Evolutionary conservation across 164 flowering plant genomes (phyloP).

Genomic region (Santalum album): DNA sequence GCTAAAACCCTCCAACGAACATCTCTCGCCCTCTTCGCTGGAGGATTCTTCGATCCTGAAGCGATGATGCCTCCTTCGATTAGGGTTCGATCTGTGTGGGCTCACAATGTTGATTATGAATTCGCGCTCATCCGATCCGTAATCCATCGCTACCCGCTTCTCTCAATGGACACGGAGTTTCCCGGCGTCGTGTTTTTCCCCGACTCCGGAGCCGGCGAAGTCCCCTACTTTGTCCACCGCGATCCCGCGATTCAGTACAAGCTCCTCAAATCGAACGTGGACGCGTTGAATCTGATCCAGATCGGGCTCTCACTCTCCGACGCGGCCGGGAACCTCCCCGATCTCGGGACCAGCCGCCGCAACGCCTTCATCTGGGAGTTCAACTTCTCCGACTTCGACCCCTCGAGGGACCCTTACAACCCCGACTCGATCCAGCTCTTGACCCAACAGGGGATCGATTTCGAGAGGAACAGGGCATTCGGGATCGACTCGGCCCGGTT

Average conservation of each 20-base stretch:
- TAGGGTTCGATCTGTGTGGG: slow-evolving; percentile 26
- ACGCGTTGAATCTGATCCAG: slow-evolving; percentile 45
- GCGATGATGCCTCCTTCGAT: background rate
- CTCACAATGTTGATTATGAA: slow-evolving; percentile 31
- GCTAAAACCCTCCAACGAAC: too few species aligned
- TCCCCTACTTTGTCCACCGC: background rate
- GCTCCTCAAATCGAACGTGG: slow-evolving; percentile 42
- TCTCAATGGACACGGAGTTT: slow-evolving; percentile 70
- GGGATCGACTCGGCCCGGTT: slow-evolving; percentile 41
- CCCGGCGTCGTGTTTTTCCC: slow-evolving; percentile 43
- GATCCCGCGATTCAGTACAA: slow-evolving; percentile 31
- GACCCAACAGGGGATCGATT: slow-evolving; percentile 46
- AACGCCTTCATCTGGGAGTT: slow-evolving; percentile 46
- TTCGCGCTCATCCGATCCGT: slow-evolving; percentile 27
- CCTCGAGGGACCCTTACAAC: slow-evolving; percentile 29
- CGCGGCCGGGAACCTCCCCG: slow-evolving; percentile 41
- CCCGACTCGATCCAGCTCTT: slow-evolving; percentile 42
- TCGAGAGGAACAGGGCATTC: slow-evolving; percentile 18
- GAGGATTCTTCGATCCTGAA: too few species aligned
- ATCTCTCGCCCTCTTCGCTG: too few species aligned
- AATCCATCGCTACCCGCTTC: slow-evolving; percentile 31
- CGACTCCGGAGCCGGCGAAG: background rate
- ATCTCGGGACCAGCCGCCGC: slow-evolving; percentile 21
- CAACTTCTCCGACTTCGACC: slow-evolving; percentile 53
- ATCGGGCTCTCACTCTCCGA: slow-evolving; percentile 54